Conservation (phyloP, 2,329 filamentous ascomycete species). For the Clonostachys solani region DNA sequence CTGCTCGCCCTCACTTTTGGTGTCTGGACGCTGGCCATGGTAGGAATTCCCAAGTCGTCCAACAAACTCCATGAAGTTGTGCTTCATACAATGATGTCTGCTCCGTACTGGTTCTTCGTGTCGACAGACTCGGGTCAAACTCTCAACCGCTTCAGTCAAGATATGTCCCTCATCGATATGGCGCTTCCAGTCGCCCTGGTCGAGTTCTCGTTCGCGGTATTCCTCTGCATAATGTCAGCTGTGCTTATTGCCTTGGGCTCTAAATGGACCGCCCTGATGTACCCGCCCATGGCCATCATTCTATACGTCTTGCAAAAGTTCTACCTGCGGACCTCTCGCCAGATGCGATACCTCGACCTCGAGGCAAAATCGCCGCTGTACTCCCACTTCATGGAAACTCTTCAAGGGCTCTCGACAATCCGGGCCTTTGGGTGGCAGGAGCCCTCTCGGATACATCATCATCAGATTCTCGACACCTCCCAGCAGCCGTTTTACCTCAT, state of each 20-base stretch:
- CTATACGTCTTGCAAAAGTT: conserved; percentile 40
- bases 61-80: conserved; percentile 6
- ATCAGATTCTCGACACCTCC: conserved; percentile 31
- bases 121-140: conserved; percentile 31
- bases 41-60: conserved; percentile 12
- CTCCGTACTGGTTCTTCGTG: conserved; percentile 34
- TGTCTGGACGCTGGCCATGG: conserved; percentile 10
- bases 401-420: conserved; percentile 40
- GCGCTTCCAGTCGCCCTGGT: conserved; percentile 27
- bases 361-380: conserved; percentile 44
- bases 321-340: conserved; percentile 47
- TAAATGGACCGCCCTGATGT: conserved; percentile 25
- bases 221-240: conserved; percentile 8
- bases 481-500: conserved; percentile 46
- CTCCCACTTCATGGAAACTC: conserved; percentile 44
- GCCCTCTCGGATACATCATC: conserved; percentile 20
- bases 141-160: conserved; percentile 38
- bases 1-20: background rate
- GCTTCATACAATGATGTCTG: conserved; percentile 12
- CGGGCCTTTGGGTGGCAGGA: conserved; percentile 44
- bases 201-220: conserved; percentile 3
- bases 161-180: conserved; percentile 35
- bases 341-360: conserved; percentile 45
- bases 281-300: conserved; percentile 32
- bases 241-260: conserved; percentile 15